These are phyloP conservation scores for Dalbergia oliveri DNA, from an alignment of 306 rosid species.

Conservation along the genomic window DNA sequence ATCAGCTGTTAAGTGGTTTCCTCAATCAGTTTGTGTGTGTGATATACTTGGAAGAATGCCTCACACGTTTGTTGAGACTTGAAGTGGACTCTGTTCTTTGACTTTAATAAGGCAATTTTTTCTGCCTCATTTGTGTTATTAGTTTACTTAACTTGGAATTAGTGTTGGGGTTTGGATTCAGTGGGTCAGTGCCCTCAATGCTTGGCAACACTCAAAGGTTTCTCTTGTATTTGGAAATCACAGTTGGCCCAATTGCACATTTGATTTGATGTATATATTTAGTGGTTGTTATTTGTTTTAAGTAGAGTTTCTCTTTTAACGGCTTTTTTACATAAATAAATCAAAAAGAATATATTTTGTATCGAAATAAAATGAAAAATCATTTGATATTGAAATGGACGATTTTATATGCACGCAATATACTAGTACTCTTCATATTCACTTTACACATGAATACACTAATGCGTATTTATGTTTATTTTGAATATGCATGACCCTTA, in stretches of 20 bases:
- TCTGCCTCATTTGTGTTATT: constrained; percentile 29
- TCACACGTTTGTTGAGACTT: constrained; percentile 39
- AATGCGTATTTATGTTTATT: too few species aligned
- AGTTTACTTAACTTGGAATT: constrained; percentile 33
- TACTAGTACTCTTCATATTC: too few species aligned
- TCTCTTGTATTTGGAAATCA: background rate
- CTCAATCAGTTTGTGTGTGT: background rate
- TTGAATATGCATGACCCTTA: too few species aligned
- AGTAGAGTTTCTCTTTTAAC: too few species aligned
- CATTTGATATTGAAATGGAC: too few species aligned
- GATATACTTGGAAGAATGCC: constrained; percentile 5
- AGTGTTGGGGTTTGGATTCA: constrained; percentile 45
- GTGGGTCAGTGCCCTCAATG: constrained; percentile 37
- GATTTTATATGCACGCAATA: too few species aligned
- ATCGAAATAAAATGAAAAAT: too few species aligned
- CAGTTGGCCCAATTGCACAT: background rate
- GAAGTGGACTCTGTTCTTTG: constrained; percentile 35
- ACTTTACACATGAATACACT: too few species aligned
- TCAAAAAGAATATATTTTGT: too few species aligned
- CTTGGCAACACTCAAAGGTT: constrained; percentile 22
- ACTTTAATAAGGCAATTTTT: background rate
- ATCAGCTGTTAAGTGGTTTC: background rate
- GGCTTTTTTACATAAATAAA: too few species aligned
- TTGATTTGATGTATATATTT: background rate
- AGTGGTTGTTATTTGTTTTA: background rate